Evolutionary conservation across 768 basidiomycete genomes (phyloP).

Genomic region (Mycena maculata): DNA sequence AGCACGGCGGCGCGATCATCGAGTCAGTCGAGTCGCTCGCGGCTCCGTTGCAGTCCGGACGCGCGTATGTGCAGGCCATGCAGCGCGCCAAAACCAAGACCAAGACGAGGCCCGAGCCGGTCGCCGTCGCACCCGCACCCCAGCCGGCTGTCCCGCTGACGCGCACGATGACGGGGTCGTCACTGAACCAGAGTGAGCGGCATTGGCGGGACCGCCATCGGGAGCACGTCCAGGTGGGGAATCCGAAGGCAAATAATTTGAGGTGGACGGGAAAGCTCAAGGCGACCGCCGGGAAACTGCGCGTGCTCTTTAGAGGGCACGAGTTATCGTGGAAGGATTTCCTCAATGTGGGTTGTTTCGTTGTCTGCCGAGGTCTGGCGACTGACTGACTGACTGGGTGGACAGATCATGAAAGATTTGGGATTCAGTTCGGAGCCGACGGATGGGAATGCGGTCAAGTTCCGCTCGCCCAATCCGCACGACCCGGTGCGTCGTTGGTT

Average conservation of each 20-base stretch:
- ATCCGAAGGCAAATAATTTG: not conserved
- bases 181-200: constrained; percentile 6
- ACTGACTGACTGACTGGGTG: not conserved
- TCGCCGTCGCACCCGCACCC: not conserved
- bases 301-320: constrained; percentile 14
- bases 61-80: constrained; percentile 11
- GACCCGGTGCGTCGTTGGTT: constrained; percentile 9
- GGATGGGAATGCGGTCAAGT: constrained; percentile 20
- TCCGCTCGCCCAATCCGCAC: not conserved
- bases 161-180: constrained; percentile 12
- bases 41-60: constrained; percentile 26
- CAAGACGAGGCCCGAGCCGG: constrained; percentile 12
- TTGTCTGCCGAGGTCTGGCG: not conserved
- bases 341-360: constrained; percentile 3
- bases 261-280: constrained; percentile 9
- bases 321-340: constrained; percentile 26
- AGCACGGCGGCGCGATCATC: constrained; percentile 9
- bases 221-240: not conserved
- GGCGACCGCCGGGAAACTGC: constrained; percentile 12
- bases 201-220: constrained; percentile 6
- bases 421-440: not conserved
- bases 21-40: constrained; percentile 16
- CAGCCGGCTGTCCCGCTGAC: constrained; percentile 12
- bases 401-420: constrained; percentile 25
- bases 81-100: not conserved